phyloP scores from a whole-genome alignment of 192 early-diverging fungal genomes.

The Mycoemilia scoparia region DNA sequence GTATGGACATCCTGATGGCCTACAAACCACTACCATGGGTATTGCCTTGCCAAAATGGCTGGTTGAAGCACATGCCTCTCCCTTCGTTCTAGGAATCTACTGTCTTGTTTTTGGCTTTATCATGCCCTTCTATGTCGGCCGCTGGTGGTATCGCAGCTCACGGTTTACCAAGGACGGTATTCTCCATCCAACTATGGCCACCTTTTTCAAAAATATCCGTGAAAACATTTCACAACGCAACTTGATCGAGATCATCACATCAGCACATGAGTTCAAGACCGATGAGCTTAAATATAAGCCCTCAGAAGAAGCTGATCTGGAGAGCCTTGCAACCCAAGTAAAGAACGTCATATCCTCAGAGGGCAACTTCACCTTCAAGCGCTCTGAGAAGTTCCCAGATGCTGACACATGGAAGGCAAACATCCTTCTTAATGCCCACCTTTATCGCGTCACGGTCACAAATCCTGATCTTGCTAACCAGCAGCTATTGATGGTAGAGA shows the following conservation, averaged over 20 bases:
- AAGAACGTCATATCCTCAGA: conserved; percentile 16
- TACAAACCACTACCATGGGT: conserved; percentile 77
- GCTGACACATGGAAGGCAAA: conserved; percentile 42
- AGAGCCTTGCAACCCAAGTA: conserved; percentile 21
- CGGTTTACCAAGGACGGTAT: conserved; percentile 79
- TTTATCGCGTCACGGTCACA: conserved; percentile 49
- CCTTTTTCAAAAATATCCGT: conserved; percentile 77
- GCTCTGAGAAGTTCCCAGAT: conserved; percentile 24
- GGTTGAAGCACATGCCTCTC: conserved; percentile 68
- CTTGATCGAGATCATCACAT: conserved; percentile 56
- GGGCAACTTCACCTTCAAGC: conserved; percentile 17
- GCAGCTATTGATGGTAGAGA: conserved; percentile 56
- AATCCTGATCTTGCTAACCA: conserved; percentile 26
- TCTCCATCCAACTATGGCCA: conserved; percentile 72
- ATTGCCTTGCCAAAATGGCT: conserved; percentile 86
- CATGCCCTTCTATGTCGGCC: conserved; percentile 73
- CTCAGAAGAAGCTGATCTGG: conserved; percentile 26
- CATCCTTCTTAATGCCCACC: conserved; percentile 67
- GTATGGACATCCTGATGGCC: conserved; percentile 93
- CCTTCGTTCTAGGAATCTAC: conserved; percentile 71
- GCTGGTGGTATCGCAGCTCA: conserved; percentile 90
- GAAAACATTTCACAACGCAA: conserved; percentile 46
- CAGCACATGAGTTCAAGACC: conserved; percentile 50
- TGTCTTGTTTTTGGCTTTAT: conserved; percentile 72
- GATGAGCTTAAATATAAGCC: conserved; percentile 23